A percentile compares a stretch with the other conserved stretches of the same genome.
Evolutionary conservation across 1,284 basidiomycete species (phyloP).

Genomic region (Thecaphora thlaspeos): DNA sequence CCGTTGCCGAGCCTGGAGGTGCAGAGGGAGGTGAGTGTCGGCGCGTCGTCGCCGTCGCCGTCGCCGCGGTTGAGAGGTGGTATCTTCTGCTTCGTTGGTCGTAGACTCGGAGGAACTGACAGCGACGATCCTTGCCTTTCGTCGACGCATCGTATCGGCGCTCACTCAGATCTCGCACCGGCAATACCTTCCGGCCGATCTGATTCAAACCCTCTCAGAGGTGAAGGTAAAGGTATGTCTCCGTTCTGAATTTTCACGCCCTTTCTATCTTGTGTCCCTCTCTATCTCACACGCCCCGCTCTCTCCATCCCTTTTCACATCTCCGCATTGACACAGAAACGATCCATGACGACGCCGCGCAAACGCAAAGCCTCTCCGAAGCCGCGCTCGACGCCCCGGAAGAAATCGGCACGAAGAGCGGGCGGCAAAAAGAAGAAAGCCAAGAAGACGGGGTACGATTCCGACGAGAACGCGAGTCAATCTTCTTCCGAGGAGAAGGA

Average conservation of each 20-base stretch:
- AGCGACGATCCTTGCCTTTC: too few relatives aligned
- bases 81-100: too few relatives aligned
- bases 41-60: too few relatives aligned
- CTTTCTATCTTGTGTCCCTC: constrained; percentile 2
- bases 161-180: constrained; percentile 21
- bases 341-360: not conserved
- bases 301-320: not conserved
- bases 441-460: constrained; percentile 4
- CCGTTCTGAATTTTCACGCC: not conserved
- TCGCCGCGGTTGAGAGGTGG: too few relatives aligned
- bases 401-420: constrained; percentile 1
- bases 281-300: not conserved
- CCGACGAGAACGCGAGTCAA: constrained; percentile 3
- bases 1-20: constrained; percentile 48
- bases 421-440: constrained; percentile 5
- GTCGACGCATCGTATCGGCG: too few relatives aligned
- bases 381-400: not conserved
- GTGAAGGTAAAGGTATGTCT: constrained; percentile 10
- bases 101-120: too few relatives aligned
- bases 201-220: constrained; percentile 13
- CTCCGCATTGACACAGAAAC: too few relatives aligned
- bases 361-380: not conserved
- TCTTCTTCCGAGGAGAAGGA: constrained; percentile 6
- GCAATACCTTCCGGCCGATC: constrained; percentile 17
- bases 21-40: constrained; percentile 10